Conservation (phyloP, 768 basidiomycete species). For the Hemileccinum rubropunctum region DNA sequence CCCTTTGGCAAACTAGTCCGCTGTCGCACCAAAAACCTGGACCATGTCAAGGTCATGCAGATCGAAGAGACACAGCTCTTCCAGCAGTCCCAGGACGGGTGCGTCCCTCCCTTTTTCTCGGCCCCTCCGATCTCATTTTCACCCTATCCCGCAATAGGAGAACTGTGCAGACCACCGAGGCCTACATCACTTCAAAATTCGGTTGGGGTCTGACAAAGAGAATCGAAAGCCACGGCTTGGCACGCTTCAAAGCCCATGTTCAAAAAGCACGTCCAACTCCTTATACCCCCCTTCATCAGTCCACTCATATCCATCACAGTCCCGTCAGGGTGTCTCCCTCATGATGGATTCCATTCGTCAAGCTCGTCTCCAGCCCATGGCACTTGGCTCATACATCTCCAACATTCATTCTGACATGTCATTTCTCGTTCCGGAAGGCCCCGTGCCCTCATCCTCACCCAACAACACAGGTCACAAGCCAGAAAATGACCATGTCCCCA, state of each 20-base stretch:
- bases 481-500: slow-evolving; percentile 10
- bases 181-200: slow-evolving; percentile 81
- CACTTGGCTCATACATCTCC: slow-evolving; percentile 38
- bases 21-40: slow-evolving; percentile 85
- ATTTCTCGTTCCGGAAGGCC: slow-evolving; percentile 21
- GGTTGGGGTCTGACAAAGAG: slow-evolving; percentile 87
- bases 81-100: slow-evolving; percentile 70
- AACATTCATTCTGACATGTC: slow-evolving; percentile 33
- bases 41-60: slow-evolving; percentile 93
- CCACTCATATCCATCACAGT: slow-evolving; percentile 42
- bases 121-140: neutral
- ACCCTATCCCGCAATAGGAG: slow-evolving; percentile 41
- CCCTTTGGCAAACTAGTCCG: slow-evolving; percentile 72
- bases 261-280: slow-evolving; percentile 59
- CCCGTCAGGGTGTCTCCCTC: slow-evolving; percentile 83
- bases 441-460: slow-evolving; percentile 12
- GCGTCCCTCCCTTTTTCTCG: slow-evolving; percentile 22
- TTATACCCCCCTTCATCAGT: neutral
- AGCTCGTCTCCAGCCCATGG: slow-evolving; percentile 59
- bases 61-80: slow-evolving; percentile 82
- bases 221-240: slow-evolving; percentile 84
- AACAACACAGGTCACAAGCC: slow-evolving; percentile 15
- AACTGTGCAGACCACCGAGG: slow-evolving; percentile 85
- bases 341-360: slow-evolving; percentile 78
- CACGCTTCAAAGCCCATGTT: slow-evolving; percentile 82